phyloP scores from a whole-genome alignment of 345 rosid genomes.

The Boechera retrofracta region DNA sequence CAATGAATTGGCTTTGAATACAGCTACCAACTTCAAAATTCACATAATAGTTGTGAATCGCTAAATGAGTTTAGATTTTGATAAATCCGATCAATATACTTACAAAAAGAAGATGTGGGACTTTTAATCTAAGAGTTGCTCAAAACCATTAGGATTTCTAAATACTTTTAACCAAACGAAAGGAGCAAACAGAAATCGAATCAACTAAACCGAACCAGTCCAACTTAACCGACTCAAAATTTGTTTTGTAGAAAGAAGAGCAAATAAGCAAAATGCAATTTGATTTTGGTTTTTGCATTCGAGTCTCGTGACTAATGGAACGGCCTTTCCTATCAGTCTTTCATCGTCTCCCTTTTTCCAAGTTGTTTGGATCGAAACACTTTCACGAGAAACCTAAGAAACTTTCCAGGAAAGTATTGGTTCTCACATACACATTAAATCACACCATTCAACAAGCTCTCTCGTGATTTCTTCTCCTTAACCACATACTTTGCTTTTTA shows the following conservation, averaged over 20 bases:
- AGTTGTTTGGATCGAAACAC: constrained; percentile 38
- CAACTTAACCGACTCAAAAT: neutral
- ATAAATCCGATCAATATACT: too few species aligned
- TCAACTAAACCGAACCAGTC: constrained; percentile 10
- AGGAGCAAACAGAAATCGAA: neutral
- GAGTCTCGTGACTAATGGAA: constrained; percentile 42
- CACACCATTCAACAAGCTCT: constrained; percentile 39
- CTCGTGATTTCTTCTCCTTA: constrained; percentile 36
- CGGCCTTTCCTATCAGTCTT: neutral
- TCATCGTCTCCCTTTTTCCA: constrained; percentile 43
- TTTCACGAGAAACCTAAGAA: constrained; percentile 45
- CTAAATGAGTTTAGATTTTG: too few species aligned
- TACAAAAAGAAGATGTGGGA: too few species aligned
- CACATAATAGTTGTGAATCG: too few species aligned
- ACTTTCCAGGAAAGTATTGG: constrained; percentile 40
- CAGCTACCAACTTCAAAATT: neutral
- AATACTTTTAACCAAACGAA: neutral
- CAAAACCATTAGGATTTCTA: too few species aligned
- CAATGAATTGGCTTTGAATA: neutral
- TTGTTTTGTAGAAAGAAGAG: neutral
- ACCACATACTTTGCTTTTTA: constrained; percentile 33
- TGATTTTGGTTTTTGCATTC: constrained; percentile 23
- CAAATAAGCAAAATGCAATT: constrained; percentile 4
- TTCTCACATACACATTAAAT: constrained; percentile 15
- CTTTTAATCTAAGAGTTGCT: too few species aligned